Percentiles rank a stretch among this genome's conserved stretches.
phyloP scores from a whole-genome alignment of 768 basidiomycete species.

The Fibroporia radiculosa region DNA sequence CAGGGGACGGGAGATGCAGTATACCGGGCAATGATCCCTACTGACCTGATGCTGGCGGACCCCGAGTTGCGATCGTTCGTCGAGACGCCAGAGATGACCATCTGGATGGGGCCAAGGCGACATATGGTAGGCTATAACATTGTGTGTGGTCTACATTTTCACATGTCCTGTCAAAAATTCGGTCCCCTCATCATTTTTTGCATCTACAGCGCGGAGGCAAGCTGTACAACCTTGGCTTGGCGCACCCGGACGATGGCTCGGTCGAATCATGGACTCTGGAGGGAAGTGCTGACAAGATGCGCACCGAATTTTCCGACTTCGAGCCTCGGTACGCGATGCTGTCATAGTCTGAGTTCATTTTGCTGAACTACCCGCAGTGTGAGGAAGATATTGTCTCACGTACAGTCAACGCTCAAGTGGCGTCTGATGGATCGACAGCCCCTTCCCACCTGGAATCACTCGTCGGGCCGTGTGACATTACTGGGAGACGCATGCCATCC shows the following conservation, averaged over 20 bases:
- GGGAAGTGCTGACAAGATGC: conserved; percentile 36
- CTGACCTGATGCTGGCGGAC: conserved; percentile 37
- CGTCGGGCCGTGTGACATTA: conserved; percentile 25
- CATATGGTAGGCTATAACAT: conserved; percentile 40
- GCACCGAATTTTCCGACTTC: conserved; percentile 32
- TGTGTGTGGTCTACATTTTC: conserved; percentile 20
- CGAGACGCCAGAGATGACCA: conserved; percentile 43
- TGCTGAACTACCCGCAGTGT: conserved; percentile 15
- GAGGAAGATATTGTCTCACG: conserved; percentile 27
- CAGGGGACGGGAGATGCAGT: conserved; percentile 55
- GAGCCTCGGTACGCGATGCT: conserved; percentile 28
- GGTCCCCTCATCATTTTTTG: neutral
- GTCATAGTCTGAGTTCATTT: too few relatives aligned
- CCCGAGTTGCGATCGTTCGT: conserved; percentile 44
- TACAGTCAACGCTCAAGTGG: conserved; percentile 33
- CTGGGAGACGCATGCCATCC: conserved; percentile 37
- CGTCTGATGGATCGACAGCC: conserved; percentile 34
- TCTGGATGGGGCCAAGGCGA: conserved; percentile 49
- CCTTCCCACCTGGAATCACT: conserved; percentile 33
- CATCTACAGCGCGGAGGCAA: conserved; percentile 23
- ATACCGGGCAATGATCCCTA: conserved; percentile 46
- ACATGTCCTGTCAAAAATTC: neutral
- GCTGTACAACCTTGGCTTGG: conserved; percentile 29
- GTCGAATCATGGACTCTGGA: conserved; percentile 35
- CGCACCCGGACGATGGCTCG: conserved; percentile 32